Conservation (phyloP, 2,329 filamentous ascomycete genomes). For the Ophiocordyceps camponoti-rufipedis region DNA sequence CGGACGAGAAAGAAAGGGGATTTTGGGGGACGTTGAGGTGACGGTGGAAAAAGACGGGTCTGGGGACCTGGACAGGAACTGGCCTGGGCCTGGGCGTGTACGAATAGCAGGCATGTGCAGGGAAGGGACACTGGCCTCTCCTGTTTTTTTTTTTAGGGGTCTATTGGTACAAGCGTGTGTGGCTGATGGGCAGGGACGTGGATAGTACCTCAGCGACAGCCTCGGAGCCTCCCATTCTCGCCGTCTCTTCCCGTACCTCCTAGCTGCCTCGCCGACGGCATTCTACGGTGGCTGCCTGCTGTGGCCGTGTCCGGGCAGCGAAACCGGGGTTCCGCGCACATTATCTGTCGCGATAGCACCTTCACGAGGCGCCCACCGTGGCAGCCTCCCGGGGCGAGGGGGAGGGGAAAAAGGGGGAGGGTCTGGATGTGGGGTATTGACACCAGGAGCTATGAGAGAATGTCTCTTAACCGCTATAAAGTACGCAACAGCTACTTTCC, state of each 20-base stretch:
- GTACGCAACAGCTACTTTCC: too few species aligned
- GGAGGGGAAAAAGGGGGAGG: not conserved
- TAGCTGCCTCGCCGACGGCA: not conserved
- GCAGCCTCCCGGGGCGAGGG: not conserved
- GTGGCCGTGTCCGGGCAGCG: not conserved
- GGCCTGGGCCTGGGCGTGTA: not conserved
- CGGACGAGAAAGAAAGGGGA: not conserved
- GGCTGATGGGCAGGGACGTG: too few species aligned
- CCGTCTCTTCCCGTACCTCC: not conserved
- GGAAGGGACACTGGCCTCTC: not conserved
- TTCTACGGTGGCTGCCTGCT: not conserved
- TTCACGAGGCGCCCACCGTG: not conserved
- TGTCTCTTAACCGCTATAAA: too few species aligned
- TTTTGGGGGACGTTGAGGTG: not conserved
- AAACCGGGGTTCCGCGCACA: not conserved
- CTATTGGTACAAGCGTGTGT: not conserved
- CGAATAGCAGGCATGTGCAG: not conserved
- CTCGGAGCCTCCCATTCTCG: too few species aligned
- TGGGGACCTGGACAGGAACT: not conserved
- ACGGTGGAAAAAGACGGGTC: conserved; percentile 1
- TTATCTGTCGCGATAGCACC: not conserved
- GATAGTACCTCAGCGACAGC: not conserved
- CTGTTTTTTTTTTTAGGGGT: not conserved
- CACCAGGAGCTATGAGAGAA: too few species aligned
- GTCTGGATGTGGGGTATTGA: not conserved